Evolutionary conservation across 176 grass and related monocot genomes (phyloP).

Genomic region (Triticum aestivum): IWGSC_CS_RefSeq_v2.1 NC_057804.1:48698207-48698706

Average conservation of each 20-base stretch:
- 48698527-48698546: conserved; percentile 1
- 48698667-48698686: conserved; percentile 51
- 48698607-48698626: conserved; percentile 50
- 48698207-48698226: conserved; percentile 46
- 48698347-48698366: conserved; percentile 55
- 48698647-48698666: conserved; percentile 37
- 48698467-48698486: not conserved
- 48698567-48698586: conserved; percentile 29
- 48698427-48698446: conserved; percentile 90
- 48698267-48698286: conserved; percentile 90
- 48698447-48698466: conserved; percentile 77
- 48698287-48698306: conserved; percentile 92
- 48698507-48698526: not conserved
- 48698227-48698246: conserved; percentile 51
- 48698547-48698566: not conserved
- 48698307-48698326: conserved; percentile 97
- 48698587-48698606: conserved; percentile 44
- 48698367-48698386: conserved; percentile 56
- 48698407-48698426: conserved; percentile 84
- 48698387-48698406: conserved; percentile 51
- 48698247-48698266: conserved; percentile 54
- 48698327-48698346: conserved; percentile 68
- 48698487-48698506: conserved; percentile 9
- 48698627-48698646: conserved; percentile 52
- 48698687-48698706: not conserved